Evolutionary conservation across 2,329 filamentous ascomycete species (phyloP).

Genomic region (Stagonosporopsis tanaceti): DNA sequence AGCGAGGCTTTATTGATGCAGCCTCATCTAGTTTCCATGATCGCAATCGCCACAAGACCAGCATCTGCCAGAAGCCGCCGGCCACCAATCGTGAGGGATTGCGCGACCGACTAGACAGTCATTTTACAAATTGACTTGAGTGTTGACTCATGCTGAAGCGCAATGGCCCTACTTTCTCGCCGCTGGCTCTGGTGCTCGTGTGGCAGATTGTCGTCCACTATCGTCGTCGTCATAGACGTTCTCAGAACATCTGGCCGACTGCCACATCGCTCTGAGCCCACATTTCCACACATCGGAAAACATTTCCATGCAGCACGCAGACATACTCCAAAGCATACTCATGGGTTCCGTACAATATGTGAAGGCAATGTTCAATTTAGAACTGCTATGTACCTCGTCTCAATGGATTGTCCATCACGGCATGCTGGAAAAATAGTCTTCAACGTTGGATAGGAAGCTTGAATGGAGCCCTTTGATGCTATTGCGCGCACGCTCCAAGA

Average conservation of each 20-base stretch:
- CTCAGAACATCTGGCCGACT: constrained; percentile 25
- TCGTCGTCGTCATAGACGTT: constrained; percentile 41
- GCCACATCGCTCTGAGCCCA: background rate
- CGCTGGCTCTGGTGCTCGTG: constrained; percentile 28
- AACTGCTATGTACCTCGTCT: no score
- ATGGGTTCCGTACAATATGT: no score
- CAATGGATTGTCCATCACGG: no score
- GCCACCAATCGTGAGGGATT: background rate
- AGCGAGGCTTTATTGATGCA: constrained; percentile 3
- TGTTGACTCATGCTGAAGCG: constrained; percentile 11
- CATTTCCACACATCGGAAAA: constrained; percentile 7
- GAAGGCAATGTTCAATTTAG: no score
- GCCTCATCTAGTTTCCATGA: background rate
- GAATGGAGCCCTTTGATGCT: no score
- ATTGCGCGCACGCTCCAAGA: no score
- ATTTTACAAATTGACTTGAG: constrained; percentile 9
- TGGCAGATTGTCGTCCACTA: constrained; percentile 24
- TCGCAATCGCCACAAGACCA: constrained; percentile 7
- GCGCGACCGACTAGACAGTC: background rate
- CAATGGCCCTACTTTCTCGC: constrained; percentile 15
- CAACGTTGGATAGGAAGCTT: no score
- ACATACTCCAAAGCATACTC: no score
- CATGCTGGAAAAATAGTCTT: no score
- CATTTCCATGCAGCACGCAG: constrained; percentile 3
- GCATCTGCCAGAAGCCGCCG: background rate